Conservation (phyloP, 441 rosid species). For the Pelargonium fulgidum region DNA sequence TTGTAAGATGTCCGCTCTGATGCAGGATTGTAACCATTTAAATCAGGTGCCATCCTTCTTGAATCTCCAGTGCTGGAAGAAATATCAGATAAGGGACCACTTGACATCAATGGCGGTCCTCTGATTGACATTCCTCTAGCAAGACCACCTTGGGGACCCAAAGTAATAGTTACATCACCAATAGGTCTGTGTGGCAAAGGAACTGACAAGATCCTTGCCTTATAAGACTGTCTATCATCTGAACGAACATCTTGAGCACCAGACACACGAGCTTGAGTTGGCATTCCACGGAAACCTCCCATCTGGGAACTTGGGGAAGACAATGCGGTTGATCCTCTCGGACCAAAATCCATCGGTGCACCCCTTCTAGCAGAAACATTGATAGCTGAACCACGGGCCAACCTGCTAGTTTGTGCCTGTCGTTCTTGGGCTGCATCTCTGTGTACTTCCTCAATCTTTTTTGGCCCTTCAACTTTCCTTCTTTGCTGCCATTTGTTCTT, state of each 20-base stretch:
- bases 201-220: slow-evolving; percentile 59
- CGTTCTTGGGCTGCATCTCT: slow-evolving; percentile 99
- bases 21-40: slow-evolving; percentile 48
- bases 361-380: slow-evolving; percentile 58
- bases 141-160: slow-evolving; percentile 98
- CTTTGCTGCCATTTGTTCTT: slow-evolving; percentile 96
- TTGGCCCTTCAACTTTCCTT: slow-evolving; percentile 97
- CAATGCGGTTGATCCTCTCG: slow-evolving; percentile 62
- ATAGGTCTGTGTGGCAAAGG: slow-evolving; percentile 66
- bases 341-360: slow-evolving; percentile 57
- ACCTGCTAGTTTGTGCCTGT: slow-evolving; percentile 63
- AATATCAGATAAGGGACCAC: slow-evolving; percentile 37
- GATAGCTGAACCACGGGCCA: slow-evolving; percentile 56
- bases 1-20: slow-evolving; percentile 37
- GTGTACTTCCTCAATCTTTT: slow-evolving; percentile 95
- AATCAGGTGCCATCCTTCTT: slow-evolving; percentile 46
- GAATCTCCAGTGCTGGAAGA: slow-evolving; percentile 45
- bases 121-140: slow-evolving; percentile 82
- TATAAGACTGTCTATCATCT: slow-evolving; percentile 66
- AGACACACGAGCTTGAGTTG: slow-evolving; percentile 56
- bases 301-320: slow-evolving; percentile 64
- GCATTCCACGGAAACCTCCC: slow-evolving; percentile 65
- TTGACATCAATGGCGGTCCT: slow-evolving; percentile 41
- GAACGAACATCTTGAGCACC: slow-evolving; percentile 65
- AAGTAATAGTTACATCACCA: slow-evolving; percentile 69